A percentile compares a stretch with the other conserved stretches of the same genome.
Conservation (phyloP, 2,329 filamentous ascomycete species). For the Cladosporium velox region DNA sequence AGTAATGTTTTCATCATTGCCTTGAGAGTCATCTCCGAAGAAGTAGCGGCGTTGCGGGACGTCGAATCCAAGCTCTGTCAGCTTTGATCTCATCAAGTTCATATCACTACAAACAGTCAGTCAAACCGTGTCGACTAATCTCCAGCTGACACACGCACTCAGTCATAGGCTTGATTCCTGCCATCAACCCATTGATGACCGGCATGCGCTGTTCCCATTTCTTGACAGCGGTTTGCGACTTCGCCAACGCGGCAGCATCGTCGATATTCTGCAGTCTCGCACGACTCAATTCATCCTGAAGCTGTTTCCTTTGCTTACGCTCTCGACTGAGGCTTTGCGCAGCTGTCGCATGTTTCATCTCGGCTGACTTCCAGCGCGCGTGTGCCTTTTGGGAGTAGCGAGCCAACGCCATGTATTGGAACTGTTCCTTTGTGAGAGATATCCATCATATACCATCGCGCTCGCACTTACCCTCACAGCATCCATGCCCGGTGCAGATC, state of each 20-base stretch:
- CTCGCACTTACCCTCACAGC: slow-evolving; percentile 43
- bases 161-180: slow-evolving; percentile 38
- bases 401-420: slow-evolving; percentile 48
- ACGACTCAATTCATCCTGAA: slow-evolving; percentile 26
- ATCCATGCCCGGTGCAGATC: slow-evolving; percentile 41
- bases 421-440: slow-evolving; percentile 39
- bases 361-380: slow-evolving; percentile 28
- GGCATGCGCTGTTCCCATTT: slow-evolving; percentile 38
- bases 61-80: slow-evolving; percentile 35
- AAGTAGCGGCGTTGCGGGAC: slow-evolving; percentile 31
- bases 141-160: slow-evolving; percentile 29
- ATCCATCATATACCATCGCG: not conserved
- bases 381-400: slow-evolving; percentile 35
- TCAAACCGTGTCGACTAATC: not conserved
- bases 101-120: slow-evolving; percentile 34
- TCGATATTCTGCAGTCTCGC: slow-evolving; percentile 22
- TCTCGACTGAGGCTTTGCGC: slow-evolving; percentile 31
- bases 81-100: slow-evolving; percentile 30
- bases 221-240: slow-evolving; percentile 31
- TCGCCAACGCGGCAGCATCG: slow-evolving; percentile 28
- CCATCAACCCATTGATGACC: slow-evolving; percentile 40
- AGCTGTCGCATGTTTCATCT: slow-evolving; percentile 28
- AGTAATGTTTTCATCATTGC: not conserved
- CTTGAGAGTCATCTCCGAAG: slow-evolving; percentile 21
- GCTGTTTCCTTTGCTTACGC: slow-evolving; percentile 28